Conservation (phyloP, 1,284 basidiomycete genomes). For the Trichosporon faecale region DNA sequence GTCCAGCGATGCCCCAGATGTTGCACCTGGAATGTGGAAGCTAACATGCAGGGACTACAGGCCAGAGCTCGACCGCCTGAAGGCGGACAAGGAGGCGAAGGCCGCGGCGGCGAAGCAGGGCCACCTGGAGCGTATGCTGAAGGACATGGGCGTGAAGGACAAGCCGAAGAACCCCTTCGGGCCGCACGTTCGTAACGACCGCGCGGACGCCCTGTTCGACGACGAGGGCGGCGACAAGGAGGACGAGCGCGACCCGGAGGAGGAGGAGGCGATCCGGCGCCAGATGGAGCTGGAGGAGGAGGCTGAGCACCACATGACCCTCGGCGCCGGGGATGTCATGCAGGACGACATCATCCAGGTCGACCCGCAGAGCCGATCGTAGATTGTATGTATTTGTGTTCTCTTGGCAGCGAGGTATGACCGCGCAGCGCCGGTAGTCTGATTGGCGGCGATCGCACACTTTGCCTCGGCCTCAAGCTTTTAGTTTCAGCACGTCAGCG, state of each 20-base stretch:
- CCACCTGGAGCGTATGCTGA: constrained; percentile 76
- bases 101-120: constrained; percentile 64
- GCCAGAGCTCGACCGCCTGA: constrained; percentile 76
- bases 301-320: constrained; percentile 49
- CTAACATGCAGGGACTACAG: constrained; percentile 70
- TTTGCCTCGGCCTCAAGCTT: too few relatives aligned
- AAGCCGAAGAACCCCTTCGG: constrained; percentile 59
- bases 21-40: not conserved
- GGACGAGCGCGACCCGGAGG: constrained; percentile 61
- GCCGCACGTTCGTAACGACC: constrained; percentile 47
- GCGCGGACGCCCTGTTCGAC: constrained; percentile 39
- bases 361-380: not conserved
- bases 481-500: too few relatives aligned
- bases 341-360: constrained; percentile 9
- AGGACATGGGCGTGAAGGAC: constrained; percentile 74
- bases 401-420: not conserved
- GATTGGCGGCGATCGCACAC: too few relatives aligned
- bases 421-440: too few relatives aligned
- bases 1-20: constrained; percentile 30
- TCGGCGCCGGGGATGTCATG: constrained; percentile 29
- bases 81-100: constrained; percentile 57
- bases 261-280: constrained; percentile 57
- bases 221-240: constrained; percentile 55
- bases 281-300: constrained; percentile 53
- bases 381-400: not conserved